Evolutionary conservation across 2,329 filamentous ascomycete genomes (phyloP).

Genomic region (Alternaria triticimaculans): DNA sequence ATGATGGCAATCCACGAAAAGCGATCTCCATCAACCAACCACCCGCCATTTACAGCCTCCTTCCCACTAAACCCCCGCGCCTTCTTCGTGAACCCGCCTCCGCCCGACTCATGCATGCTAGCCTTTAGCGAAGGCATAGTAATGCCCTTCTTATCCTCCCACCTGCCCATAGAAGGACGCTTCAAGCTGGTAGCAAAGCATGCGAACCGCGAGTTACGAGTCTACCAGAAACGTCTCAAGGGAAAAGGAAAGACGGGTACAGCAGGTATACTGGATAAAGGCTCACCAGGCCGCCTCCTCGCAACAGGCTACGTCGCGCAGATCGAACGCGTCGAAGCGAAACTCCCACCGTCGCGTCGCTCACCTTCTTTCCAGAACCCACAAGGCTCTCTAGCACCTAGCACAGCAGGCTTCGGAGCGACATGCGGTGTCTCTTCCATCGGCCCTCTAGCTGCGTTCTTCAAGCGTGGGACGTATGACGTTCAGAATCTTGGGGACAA

Average conservation of each 20-base stretch:
- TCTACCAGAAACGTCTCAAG: conserved; percentile 54
- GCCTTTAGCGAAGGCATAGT: conserved; percentile 56
- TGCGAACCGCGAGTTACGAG: conserved; percentile 52
- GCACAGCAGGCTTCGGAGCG: conserved; percentile 40
- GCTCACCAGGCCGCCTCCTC: conserved; percentile 50
- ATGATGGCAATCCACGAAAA: conserved; percentile 56
- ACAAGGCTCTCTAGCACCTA: conserved; percentile 48
- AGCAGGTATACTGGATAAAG: conserved; percentile 37
- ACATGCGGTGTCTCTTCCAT: conserved; percentile 56
- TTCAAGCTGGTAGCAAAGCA: conserved; percentile 49
- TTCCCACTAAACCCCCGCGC: conserved; percentile 57
- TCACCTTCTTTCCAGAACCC: conserved; percentile 34
- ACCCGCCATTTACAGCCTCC: conserved; percentile 50
- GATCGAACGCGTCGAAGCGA: conserved; percentile 48
- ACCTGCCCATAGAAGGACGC: conserved; percentile 45
- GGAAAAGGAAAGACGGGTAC: conserved; percentile 19
- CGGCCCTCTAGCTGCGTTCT: conserved; percentile 45
- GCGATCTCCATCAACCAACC: conserved; percentile 32
- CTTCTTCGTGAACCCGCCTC: conserved; percentile 49
- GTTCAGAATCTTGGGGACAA: conserved; percentile 30
- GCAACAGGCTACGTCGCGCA: conserved; percentile 53
- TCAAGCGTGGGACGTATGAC: conserved; percentile 37
- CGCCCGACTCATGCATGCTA: conserved; percentile 55
- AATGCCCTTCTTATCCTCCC: conserved; percentile 51
- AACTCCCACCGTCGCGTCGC: conserved; percentile 40